Evolutionary conservation across 306 rosid genomes (phyloP), one percentile per base, ranked within the genome.

Genomic region (Fragaria iinumae): DNA sequence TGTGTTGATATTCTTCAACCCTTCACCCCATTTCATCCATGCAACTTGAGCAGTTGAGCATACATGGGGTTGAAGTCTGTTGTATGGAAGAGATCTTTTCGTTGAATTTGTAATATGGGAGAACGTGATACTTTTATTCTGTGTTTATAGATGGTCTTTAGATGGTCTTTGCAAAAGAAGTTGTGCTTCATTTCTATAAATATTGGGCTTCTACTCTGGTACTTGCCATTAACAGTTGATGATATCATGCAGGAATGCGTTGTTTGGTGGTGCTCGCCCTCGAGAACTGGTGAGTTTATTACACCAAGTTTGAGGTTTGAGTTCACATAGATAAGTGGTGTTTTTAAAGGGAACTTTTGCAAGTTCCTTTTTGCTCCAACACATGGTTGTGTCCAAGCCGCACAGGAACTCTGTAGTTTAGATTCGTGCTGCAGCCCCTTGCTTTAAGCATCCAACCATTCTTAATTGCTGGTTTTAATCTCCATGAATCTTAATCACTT

Each of bases 251-350:
- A 96, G 99, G 96, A 87, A 83, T 75, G 81, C 88, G 21, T 80
- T 96, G 83, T 96, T 92, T 86, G 97, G 99, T 76, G 99, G 98
- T 81, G 98, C 99, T 84, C 97, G 99, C 43, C 99, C 99, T 2
- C 89, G 99, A 69, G 99, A 96, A 80, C 86, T 91, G 67, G 99
- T 92, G 85, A 84, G 93, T 84, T 59, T 73, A 34, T 56, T 39
- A 5, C 16, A 9, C 45, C 20, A 27, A 20, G 32, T 74, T 60
- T 45, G 60, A 62, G 20, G 62, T 62, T 62, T 62, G 8, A 27
- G 47, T 62, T 74, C 20, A 23, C 4, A 43, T 41, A 16, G 17
- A 6, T 17, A 16, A 47, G 4, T 52, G 62, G 27, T 11, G 10
- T 29, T 8, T 23, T 43, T 23, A 44, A 1, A 44, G 36, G 18